phyloP scores from a whole-genome alignment of 768 basidiomycete species.

The Naganishia vaughanmartiniae region DNA sequence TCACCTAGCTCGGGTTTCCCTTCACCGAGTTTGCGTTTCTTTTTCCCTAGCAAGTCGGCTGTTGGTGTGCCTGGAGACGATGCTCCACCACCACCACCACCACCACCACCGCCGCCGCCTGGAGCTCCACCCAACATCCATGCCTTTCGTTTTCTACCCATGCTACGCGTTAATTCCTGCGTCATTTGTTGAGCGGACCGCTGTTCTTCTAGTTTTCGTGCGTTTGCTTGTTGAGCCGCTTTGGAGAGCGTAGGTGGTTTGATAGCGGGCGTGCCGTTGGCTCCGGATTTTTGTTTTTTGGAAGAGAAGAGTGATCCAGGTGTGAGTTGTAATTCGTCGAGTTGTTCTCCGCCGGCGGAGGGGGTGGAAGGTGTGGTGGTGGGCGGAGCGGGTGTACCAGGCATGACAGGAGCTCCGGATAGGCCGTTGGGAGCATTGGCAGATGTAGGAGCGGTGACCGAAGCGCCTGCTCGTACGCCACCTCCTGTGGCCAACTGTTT shows the following conservation, averaged over 20 bases:
- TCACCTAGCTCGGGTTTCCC: neutral
- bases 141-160: constrained; percentile 14
- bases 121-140: constrained; percentile 24
- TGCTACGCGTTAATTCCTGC: constrained; percentile 20
- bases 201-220: constrained; percentile 22
- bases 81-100: neutral
- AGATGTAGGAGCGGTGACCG: neutral
- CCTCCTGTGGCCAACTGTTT: neutral
- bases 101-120: neutral
- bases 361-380: neutral
- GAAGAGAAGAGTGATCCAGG: neutral
- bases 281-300: constrained; percentile 1
- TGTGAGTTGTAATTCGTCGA: neutral
- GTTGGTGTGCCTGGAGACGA: neutral
- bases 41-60: constrained; percentile 7
- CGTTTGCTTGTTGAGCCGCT: constrained; percentile 24
- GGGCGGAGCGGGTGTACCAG: neutral
- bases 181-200: constrained; percentile 23
- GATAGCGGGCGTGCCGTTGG: neutral
- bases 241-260: constrained; percentile 19
- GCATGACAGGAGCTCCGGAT: neutral
- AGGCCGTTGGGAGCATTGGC: neutral
- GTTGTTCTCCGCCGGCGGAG: neutral
- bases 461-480: neutral
- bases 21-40: constrained; percentile 17